Evolutionary conservation across 345 rosid species (phyloP).

Genomic region (Hypericum perforatum): DNA sequence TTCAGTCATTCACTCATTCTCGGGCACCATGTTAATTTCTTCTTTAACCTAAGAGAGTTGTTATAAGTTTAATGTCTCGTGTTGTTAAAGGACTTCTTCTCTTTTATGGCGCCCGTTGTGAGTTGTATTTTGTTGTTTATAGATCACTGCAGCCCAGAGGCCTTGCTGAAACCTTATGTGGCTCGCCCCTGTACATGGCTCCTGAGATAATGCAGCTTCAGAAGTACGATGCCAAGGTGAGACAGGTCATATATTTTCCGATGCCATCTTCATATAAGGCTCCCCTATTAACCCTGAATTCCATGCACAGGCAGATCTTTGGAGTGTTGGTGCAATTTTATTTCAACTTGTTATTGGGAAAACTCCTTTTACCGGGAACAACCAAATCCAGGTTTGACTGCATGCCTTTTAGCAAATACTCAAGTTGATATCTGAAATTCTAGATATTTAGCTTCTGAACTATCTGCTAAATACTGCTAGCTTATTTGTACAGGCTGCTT

Average conservation of each 20-base stretch:
- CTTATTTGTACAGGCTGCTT: constrained; percentile 3
- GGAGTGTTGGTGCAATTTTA: constrained; percentile 97
- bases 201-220: constrained; percentile 98
- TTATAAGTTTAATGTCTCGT: neutral
- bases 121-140: constrained; percentile 16
- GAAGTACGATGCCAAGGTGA: constrained; percentile 97
- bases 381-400: constrained; percentile 65
- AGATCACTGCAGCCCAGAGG: constrained; percentile 90
- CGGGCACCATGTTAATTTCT: too few species aligned
- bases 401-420: neutral
- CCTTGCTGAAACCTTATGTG: constrained; percentile 95
- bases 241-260: constrained; percentile 11
- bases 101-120: neutral
- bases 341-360: constrained; percentile 90
- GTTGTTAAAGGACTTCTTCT: neutral
- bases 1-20: too few species aligned
- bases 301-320: constrained; percentile 93
- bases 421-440: neutral
- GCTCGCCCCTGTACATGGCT: constrained; percentile 99
- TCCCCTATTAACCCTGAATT: constrained; percentile 30
- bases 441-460: neutral
- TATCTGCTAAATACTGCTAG: constrained; percentile 1
- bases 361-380: constrained; percentile 89
- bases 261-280: constrained; percentile 4
- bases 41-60: too few species aligned